Base-by-base conservation (phyloP, 495 filamentous ascomycete genomes). In the Penicillium herquei region DNA sequence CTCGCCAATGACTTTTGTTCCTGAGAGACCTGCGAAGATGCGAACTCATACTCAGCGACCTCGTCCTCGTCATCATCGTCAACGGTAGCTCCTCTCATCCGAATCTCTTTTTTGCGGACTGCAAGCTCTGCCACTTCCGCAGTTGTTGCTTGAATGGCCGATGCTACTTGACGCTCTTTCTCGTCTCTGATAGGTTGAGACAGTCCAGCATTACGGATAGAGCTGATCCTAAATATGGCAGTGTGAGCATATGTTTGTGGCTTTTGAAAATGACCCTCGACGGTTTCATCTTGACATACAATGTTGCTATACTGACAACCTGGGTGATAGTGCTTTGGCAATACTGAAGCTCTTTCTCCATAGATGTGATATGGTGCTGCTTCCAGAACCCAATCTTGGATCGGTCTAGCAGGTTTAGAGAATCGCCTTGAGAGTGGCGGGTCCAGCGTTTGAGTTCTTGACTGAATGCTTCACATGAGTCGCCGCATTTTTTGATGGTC, bases 381-480 rank as follows among this genome's bases (percentile, higher is more conserved):
- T 51, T 57, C 26, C 32, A 54, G 47, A 57, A 57, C 5, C 58
- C 58, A 33, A 61, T 43, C 13, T 16, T 47, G 0, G 58, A 50
- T 46, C 54, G 50, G 30, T 57, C 54, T 9, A 45, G 12, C 32
- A 34, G 32, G 1, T 54, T 54, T 18, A 61, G 51, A 10, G 33
- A 46, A 5, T 41, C 32, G 6, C 48, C 41, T 30, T 51, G 14
- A 13, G 52, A 61, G 39, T 56, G 54, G 10, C 46, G 32, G 9
- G 58, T 57, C 58, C 58, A 57, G 14, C n/a, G 14, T n/a, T 57
- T 40, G 14, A 61, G 32, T 12, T 61, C 51, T 6, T 32, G 9
- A 39, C 51, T 47, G 47, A 57, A 57, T 21, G 21, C 12, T 7
- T 68, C 43, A 59, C 72, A 78, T 40, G 69, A 67, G 46, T 59